Conservation (phyloP, 2,329 filamentous ascomycete genomes). For the Xylariales sp. region DNA sequence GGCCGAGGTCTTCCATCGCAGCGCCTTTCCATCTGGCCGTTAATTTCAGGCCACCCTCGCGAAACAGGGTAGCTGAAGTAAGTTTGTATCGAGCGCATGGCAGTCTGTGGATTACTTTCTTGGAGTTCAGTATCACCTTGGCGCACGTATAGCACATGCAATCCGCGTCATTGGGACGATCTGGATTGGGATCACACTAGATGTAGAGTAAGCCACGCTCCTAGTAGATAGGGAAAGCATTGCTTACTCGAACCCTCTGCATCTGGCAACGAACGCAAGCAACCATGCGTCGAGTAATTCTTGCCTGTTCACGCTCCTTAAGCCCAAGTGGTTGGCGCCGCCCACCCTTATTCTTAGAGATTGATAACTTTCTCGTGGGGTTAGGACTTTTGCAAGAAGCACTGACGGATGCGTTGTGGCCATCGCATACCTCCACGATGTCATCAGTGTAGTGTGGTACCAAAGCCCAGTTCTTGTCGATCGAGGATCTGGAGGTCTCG, state of each 20-base stretch:
- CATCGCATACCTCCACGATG: not conserved
- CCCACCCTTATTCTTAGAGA: slow-evolving; percentile 10
- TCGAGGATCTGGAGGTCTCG: not conserved
- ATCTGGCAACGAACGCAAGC: slow-evolving; percentile 42
- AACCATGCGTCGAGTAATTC: slow-evolving; percentile 29
- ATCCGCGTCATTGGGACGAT: slow-evolving; percentile 22
- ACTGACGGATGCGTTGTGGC: not conserved
- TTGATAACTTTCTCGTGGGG: not conserved
- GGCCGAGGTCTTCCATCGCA: slow-evolving; percentile 34
- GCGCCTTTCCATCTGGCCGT: slow-evolving; percentile 39
- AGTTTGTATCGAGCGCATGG: slow-evolving; percentile 41
- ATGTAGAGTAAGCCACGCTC: slow-evolving; percentile 4
- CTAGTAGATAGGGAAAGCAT: not conserved
- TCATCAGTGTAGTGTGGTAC: not conserved
- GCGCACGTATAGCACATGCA: slow-evolving; percentile 36
- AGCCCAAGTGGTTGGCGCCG: not conserved
- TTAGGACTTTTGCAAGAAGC: too few relatives aligned
- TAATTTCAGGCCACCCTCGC: slow-evolving; percentile 37
- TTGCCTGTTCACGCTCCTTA: slow-evolving; percentile 24
- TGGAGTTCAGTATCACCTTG: slow-evolving; percentile 32
- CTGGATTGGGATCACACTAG: slow-evolving; percentile 33
- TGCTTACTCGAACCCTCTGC: slow-evolving; percentile 38
- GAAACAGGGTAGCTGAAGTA: slow-evolving; percentile 34
- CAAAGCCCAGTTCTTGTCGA: not conserved
- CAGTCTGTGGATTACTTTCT: slow-evolving; percentile 42